Evolutionary conservation across 805 yeast species (phyloP).

Genomic region (Ogataea paraovalis): DNA sequence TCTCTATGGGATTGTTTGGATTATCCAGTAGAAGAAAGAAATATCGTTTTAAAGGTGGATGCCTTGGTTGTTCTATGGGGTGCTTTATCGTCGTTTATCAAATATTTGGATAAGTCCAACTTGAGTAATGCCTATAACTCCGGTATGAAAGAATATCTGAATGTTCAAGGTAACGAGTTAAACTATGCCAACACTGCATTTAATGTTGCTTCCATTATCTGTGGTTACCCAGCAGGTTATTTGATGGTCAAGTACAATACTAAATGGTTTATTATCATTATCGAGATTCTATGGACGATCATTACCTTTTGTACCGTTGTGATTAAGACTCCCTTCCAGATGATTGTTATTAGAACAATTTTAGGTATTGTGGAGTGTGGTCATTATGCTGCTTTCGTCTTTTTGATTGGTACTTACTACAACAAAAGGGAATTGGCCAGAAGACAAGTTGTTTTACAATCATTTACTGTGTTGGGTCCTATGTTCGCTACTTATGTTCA

Average conservation of each 20-base stretch:
- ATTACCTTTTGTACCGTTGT: constrained; percentile 53
- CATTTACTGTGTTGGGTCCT: constrained; percentile 57
- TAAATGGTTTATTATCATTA: constrained; percentile 45
- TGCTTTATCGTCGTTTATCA: constrained; percentile 36
- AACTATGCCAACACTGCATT: constrained; percentile 55
- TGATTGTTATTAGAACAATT: constrained; percentile 58
- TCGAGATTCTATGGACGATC: constrained; percentile 64
- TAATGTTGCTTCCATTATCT: constrained; percentile 53
- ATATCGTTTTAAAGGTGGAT: constrained; percentile 31
- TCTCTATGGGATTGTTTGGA: constrained; percentile 18
- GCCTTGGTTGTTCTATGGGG: constrained; percentile 26
- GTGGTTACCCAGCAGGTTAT: constrained; percentile 60
- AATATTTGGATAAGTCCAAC: constrained; percentile 57
- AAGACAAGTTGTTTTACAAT: constrained; percentile 56
- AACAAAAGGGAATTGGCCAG: constrained; percentile 51
- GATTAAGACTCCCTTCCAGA: constrained; percentile 44
- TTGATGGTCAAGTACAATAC: constrained; percentile 52
- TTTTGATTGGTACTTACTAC: constrained; percentile 54
- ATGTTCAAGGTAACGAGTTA: constrained; percentile 57
- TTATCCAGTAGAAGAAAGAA: constrained; percentile 33
- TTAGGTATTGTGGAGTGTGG: constrained; percentile 67
- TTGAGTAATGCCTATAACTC: constrained; percentile 61
- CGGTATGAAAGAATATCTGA: constrained; percentile 52
- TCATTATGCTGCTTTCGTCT: constrained; percentile 57
- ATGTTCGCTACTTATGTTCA: constrained; percentile 55